A percentile compares a stretch with the other conserved stretches of the same genome.
Evolutionary conservation across 2,329 filamentous ascomycete species (phyloP).

Genomic region (Pezicula carpinea): DNA sequence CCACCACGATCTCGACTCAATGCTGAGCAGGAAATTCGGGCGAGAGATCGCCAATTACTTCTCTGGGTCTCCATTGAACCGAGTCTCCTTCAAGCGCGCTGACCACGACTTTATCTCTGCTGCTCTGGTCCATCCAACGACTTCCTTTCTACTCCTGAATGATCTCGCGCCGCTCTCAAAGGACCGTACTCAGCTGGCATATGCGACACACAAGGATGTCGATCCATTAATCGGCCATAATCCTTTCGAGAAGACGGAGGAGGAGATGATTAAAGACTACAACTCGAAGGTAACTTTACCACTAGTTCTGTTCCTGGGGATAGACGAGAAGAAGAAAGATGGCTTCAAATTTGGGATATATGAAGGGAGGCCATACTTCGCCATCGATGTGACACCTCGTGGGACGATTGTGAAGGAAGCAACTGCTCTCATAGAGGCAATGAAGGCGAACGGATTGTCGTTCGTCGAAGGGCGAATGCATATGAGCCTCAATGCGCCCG

Average conservation of each 20-base stretch:
- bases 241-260: conserved; percentile 67
- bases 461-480: conserved; percentile 64
- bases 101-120: conserved; percentile 66
- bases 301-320: conserved; percentile 77
- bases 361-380: conserved; percentile 79
- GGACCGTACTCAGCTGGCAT: conserved; percentile 58
- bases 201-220: conserved; percentile 65
- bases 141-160: conserved; percentile 75
- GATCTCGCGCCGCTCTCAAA: conserved; percentile 69
- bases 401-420: conserved; percentile 58
- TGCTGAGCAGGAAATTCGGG: conserved; percentile 74
- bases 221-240: conserved; percentile 64
- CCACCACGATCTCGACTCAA: conserved; percentile 34
- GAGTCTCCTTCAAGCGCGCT: conserved; percentile 70
- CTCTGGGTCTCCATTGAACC: conserved; percentile 71
- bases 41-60: conserved; percentile 82
- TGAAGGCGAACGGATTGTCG: conserved; percentile 56
- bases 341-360: conserved; percentile 60
- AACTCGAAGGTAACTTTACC: conserved; percentile 66
- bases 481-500: conserved; percentile 40
- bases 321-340: conserved; percentile 59
- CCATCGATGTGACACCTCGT: conserved; percentile 78
- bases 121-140: conserved; percentile 60
- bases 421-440: conserved; percentile 51
- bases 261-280: conserved; percentile 66